Percentiles rank a stretch among this genome's conserved stretches.
Evolutionary conservation across 257 asterid species (phyloP).

Genomic region (Apocynum venetum): DNA sequence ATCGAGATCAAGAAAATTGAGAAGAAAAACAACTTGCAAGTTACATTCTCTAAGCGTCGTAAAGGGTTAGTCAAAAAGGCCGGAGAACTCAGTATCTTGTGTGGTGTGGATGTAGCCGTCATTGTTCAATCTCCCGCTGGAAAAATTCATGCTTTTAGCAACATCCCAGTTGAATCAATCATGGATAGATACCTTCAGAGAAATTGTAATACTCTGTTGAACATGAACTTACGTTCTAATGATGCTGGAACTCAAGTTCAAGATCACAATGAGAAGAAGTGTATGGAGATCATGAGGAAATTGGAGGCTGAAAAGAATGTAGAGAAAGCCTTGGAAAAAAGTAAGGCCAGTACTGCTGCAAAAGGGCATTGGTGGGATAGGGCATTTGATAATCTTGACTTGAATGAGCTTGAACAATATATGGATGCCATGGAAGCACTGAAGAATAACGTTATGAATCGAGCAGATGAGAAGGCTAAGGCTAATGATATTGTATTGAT

Average conservation of each 20-base stretch:
- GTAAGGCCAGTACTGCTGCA: background rate
- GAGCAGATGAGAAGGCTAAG: background rate
- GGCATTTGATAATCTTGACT: background rate
- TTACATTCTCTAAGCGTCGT: slow-evolving; percentile 13
- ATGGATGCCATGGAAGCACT: background rate
- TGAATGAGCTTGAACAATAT: background rate
- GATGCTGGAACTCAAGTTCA: background rate
- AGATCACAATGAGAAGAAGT: background rate
- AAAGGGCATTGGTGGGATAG: slow-evolving; percentile 8
- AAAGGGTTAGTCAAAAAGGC: slow-evolving; percentile 5
- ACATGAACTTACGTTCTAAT: background rate
- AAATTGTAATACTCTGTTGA: background rate
- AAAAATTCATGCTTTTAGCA: background rate
- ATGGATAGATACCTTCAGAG: slow-evolving; percentile 6
- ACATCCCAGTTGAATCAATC: background rate
- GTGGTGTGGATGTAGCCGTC: background rate
- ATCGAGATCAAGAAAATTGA: slow-evolving; percentile 13
- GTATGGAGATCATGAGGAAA: background rate
- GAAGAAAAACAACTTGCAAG: background rate
- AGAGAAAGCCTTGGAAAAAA: background rate
- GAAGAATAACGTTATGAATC: slow-evolving; percentile 3
- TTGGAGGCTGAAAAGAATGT: slow-evolving; percentile 1
- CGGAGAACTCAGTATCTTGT: background rate
- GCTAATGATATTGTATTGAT: background rate
- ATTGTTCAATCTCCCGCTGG: slow-evolving; percentile 2